Conservation (phyloP, 2,329 filamentous ascomycete species). For the Cladophialophora yegresii region DNA sequence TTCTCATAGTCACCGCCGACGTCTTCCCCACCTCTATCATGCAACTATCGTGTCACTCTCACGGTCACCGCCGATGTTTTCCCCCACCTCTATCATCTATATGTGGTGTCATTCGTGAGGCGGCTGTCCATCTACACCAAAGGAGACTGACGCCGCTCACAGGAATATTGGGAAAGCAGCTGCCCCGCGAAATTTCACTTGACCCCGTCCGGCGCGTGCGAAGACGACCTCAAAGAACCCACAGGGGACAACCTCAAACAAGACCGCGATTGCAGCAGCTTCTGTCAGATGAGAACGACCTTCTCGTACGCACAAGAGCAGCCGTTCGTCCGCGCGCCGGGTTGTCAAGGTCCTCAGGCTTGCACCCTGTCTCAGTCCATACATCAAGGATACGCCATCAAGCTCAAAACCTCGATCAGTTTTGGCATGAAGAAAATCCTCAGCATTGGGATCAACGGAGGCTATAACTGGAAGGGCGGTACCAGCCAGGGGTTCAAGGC, state of each 20-base stretch:
- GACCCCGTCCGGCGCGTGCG: neutral
- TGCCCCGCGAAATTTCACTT: conserved; percentile 13
- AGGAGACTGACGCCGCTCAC: conserved; percentile 4
- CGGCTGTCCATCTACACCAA: conserved; percentile 2
- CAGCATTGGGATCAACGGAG: conserved; percentile 8
- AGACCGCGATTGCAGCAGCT: conserved; percentile 7
- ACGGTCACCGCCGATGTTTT: no score
- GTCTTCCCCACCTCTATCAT: no score
- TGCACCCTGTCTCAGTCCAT: neutral
- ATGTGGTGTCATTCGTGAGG: neutral
- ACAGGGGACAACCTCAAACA: neutral
- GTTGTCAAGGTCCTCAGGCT: neutral
- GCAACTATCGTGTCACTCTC: no score
- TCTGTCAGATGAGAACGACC: conserved; percentile 17
- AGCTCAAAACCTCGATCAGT: conserved; percentile 12
- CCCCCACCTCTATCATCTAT: neutral
- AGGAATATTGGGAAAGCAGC: conserved; percentile 11
- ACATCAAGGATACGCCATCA: neutral
- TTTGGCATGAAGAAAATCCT: conserved; percentile 1
- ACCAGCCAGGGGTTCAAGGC: conserved; percentile 17
- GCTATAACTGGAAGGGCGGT: conserved; percentile 14
- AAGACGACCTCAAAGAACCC: neutral
- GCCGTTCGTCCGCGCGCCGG: neutral
- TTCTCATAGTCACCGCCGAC: no score
- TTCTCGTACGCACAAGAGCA: conserved; percentile 18